Evolutionary conservation across 768 basidiomycete genomes (phyloP).

Genomic region (Collybia sordida): DNA sequence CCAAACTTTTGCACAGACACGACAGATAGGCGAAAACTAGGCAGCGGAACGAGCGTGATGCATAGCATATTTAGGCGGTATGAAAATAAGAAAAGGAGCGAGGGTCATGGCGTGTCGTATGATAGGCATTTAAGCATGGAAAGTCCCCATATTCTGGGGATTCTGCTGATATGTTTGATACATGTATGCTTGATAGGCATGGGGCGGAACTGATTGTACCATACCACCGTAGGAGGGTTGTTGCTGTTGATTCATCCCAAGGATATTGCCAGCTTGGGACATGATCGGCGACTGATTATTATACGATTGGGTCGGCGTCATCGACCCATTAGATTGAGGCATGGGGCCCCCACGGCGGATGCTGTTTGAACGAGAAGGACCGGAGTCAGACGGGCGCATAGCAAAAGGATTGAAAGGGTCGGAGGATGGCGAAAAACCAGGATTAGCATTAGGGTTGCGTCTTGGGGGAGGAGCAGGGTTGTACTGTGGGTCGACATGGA

Average conservation of each 20-base stretch:
- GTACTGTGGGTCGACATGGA: slow-evolving; percentile 70
- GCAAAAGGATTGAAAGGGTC: slow-evolving; percentile 55
- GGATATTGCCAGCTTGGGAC: slow-evolving; percentile 51
- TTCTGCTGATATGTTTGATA: slow-evolving; percentile 82
- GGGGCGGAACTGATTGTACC: slow-evolving; percentile 58
- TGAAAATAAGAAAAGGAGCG: slow-evolving; percentile 29
- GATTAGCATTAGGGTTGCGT: slow-evolving; percentile 31
- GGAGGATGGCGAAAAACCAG: slow-evolving; percentile 37
- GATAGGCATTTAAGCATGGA: slow-evolving; percentile 54
- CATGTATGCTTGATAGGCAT: slow-evolving; percentile 81
- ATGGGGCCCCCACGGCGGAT: slow-evolving; percentile 47
- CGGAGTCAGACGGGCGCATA: slow-evolving; percentile 44
- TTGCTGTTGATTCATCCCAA: slow-evolving; percentile 48
- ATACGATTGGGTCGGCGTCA: slow-evolving; percentile 41
- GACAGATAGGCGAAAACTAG: slow-evolving; percentile 27
- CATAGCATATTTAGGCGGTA: slow-evolving; percentile 20
- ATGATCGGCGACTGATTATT: slow-evolving; percentile 63
- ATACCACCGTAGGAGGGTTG: slow-evolving; percentile 65
- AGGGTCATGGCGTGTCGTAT: slow-evolving; percentile 45
- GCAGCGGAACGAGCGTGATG: slow-evolving; percentile 30
- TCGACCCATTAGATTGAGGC: slow-evolving; percentile 47
- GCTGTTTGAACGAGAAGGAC: slow-evolving; percentile 44
- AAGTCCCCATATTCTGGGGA: slow-evolving; percentile 76
- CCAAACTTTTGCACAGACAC: slow-evolving; percentile 33
- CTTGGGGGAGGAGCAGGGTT: slow-evolving; percentile 37